Evolutionary conservation across 768 basidiomycete genomes (phyloP), one percentile per base, ranked within the genome.

Genomic region (Rhizopogon roseolus): DNA sequence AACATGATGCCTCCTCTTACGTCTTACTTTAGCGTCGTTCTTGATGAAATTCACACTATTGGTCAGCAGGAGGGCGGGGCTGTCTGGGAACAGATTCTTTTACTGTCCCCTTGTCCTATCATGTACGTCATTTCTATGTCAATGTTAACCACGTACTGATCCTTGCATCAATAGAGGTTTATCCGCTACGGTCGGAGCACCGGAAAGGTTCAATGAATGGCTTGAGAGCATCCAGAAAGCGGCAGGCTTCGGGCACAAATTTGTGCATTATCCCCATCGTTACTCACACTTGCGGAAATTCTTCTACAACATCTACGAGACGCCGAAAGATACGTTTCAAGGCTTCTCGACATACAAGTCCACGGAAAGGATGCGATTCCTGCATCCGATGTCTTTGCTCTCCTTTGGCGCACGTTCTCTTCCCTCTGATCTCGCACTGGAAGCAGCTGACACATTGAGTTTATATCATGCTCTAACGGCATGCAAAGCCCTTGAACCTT

Each of bases 201-300:
- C 87, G 0, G 78, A 85, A 44, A 67, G 69, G 16, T 89, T 89
- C 67, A 86, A 83, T 57, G 56, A 68, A 4, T 89, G 87, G 87
- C 77, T 89, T 1, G 70, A 70, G 50, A 75, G 79, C 1, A 80
- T 89, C 14, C 86, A 89, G 64, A 61, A 65, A 49, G 75, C 79
- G 0, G 81, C 84, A 50, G 79, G 81, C 0, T 83, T 79, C 66
- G 66, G 79, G 28, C 81, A 88, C 63, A 72, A 71, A 2, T 81
- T 83, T 62, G 76, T 89, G 40, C 65, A 81, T 50, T 82, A 87
- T 63, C 80, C 78, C 1, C 81, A 88, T 65, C 80, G 87, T 10
- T 89, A 87, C 63, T 88, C 85, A 4, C 85, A 88, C 58, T 75
- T 89, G 2, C 79, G 88, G 41, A 89, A 89, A 64, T 86, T 78